phyloP scores from a whole-genome alignment of 2,329 filamentous ascomycete genomes.

The Diaporthe aspalathi region DNA sequence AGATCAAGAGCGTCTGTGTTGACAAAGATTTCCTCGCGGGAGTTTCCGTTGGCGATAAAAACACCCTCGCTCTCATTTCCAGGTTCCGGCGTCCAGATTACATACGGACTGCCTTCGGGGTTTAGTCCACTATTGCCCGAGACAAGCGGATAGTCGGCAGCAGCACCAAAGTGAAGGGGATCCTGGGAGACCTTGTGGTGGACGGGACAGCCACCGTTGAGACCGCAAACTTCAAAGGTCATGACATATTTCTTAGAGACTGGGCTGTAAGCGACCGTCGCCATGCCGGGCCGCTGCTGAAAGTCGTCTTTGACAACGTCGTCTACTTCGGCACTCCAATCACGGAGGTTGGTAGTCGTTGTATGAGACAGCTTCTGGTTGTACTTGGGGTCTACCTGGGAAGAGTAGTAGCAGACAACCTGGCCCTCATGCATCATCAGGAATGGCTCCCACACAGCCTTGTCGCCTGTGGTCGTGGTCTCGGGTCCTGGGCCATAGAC shows the following conservation, averaged over 20 bases:
- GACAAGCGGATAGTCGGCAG: not conserved
- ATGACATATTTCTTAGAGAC: slow-evolving; percentile 69
- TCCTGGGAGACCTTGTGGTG: slow-evolving; percentile 10
- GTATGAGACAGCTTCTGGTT: slow-evolving; percentile 78
- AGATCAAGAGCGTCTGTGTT: not conserved
- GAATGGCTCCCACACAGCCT: slow-evolving; percentile 80
- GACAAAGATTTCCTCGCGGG: slow-evolving; percentile 8
- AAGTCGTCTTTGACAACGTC: slow-evolving; percentile 72
- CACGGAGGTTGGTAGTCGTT: slow-evolving; percentile 66
- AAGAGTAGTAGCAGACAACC: slow-evolving; percentile 77
- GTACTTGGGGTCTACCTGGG: slow-evolving; percentile 73
- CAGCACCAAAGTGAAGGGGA: not conserved
- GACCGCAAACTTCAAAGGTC: slow-evolving; percentile 64
- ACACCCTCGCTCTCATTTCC: not conserved
- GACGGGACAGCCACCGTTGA: not conserved
- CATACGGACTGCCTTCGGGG: not conserved
- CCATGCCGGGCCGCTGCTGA: slow-evolving; percentile 75
- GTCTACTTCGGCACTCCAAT: slow-evolving; percentile 69
- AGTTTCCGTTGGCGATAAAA: slow-evolving; percentile 6
- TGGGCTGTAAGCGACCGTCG: slow-evolving; percentile 67
- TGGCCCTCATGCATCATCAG: slow-evolving; percentile 67
- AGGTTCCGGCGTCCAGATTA: not conserved
- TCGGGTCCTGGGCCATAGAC: slow-evolving; percentile 70
- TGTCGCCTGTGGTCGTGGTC: slow-evolving; percentile 69
- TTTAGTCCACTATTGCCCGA: not conserved